Base-by-base conservation (phyloP, 208 protist genomes). In the Leishmania mexicana region DNA sequence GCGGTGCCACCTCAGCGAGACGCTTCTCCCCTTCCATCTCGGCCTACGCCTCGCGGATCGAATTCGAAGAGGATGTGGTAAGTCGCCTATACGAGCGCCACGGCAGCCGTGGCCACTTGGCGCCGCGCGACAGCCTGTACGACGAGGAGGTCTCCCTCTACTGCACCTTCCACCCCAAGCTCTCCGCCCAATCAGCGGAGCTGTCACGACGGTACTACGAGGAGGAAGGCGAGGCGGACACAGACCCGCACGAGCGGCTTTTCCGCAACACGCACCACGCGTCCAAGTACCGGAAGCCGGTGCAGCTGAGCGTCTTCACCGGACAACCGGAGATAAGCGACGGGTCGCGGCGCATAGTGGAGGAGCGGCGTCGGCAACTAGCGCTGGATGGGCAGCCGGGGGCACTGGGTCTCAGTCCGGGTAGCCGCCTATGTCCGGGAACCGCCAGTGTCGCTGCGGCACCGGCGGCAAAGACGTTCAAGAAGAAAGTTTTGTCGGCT, bases 131-230 rank as follows among this genome's bases (percentile, higher is more conserved):
- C 2, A 35, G 58, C 45, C 54, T 82, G 3, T 94, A 82, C 68
- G 90, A 90, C 70, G 86, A 86, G 71, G 87, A 76, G 40, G 79
- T 78, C 38, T 78, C 74, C 21, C 81, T 83, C 38, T 58, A 86
- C 80, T 93, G 89, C 80, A 94, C 91, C 76, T 95, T 95, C 86
- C 83, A 77, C 0, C 91, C 93, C 5, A 74, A 73, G 24, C 83
- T 94, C 2, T 87, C 86, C 8, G 72, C 84, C n/a, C 83, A 83
- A 31, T 95, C 89, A 15, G 38, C 70, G 47, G 82, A 83, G 76
- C 82, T 92, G 54, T 91, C 85, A 15, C 84, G 76, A 54, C 80
- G 62, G 40, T 89, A 90, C 85, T 92, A 94, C 81, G 82, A 35
- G 21, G 87, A 88, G 62, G 86, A 82, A 8, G 80, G 68, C 31